A percentile compares a stretch with the other conserved stretches of the same genome.
Conservation (phyloP, 768 basidiomycete species). For the Plicaturopsis crispa region DNA sequence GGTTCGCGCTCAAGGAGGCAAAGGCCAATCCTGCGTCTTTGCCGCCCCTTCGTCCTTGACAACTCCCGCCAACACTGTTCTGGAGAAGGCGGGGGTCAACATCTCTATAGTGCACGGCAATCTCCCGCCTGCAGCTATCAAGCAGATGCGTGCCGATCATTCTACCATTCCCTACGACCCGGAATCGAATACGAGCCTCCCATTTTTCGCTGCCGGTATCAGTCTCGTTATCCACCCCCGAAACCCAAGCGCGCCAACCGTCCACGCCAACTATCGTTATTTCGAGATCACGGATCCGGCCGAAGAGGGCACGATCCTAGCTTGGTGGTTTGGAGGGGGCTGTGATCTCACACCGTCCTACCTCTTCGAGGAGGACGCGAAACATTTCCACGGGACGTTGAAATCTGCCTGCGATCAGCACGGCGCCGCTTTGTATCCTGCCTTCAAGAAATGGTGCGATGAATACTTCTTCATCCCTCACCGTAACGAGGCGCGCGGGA, state of each 20-base stretch:
- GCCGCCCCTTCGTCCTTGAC: slow-evolving; percentile 27
- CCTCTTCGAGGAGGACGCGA: slow-evolving; percentile 79
- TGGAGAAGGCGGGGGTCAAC: slow-evolving; percentile 97
- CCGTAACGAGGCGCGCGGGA: slow-evolving; percentile 75
- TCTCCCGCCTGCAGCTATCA: slow-evolving; percentile 83
- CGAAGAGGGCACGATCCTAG: slow-evolving; percentile 47
- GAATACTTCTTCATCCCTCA: slow-evolving; percentile 95
- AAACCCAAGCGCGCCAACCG: slow-evolving; percentile 90
- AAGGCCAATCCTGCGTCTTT: slow-evolving; percentile 81
- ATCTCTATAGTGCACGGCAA: slow-evolving; percentile 85
- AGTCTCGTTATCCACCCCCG: slow-evolving; percentile 91
- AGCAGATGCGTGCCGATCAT: slow-evolving; percentile 95
- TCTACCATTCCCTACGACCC: slow-evolving; percentile 59
- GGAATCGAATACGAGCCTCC: slow-evolving; percentile 53
- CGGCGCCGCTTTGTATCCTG: slow-evolving; percentile 57
- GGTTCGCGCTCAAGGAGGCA: slow-evolving; percentile 66
- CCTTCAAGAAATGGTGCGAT: slow-evolving; percentile 95
- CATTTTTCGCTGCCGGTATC: slow-evolving; percentile 91
- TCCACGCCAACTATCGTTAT: slow-evolving; percentile 95
- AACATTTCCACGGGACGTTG: slow-evolving; percentile 78
- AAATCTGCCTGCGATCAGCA: slow-evolving; percentile 72
- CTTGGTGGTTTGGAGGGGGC: slow-evolving; percentile 99
- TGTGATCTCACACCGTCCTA: slow-evolving; percentile 93
- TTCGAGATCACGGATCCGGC: slow-evolving; percentile 78
- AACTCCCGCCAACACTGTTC: slow-evolving; percentile 29